Evolutionary conservation across 2,329 filamentous ascomycete species (phyloP), one percentile per base, ranked within the genome.

Genomic region (Seiridium cupressi): DNA sequence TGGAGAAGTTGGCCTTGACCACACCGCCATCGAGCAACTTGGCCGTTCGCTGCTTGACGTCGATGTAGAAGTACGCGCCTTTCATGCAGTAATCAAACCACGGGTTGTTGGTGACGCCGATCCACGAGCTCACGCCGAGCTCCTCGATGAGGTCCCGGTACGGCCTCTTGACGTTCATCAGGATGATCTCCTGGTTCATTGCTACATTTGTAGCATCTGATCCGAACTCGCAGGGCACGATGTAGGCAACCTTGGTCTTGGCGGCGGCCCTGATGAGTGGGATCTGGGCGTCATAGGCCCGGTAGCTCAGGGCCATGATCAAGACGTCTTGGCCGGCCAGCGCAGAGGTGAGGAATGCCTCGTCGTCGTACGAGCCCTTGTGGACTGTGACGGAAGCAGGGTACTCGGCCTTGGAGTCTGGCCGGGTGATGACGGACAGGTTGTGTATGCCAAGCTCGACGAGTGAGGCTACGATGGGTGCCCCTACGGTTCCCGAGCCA

Each of bases 301-400:
- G 59, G 60, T 55, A 61, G 59, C 63, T 66, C 13, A 73, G 61
- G 32, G 68, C 64, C 5, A 74, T 56, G 40, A 77, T 61, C 5
- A 78, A 64, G 11, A 69, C 66, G 7, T 75, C 70, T 58, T 78
- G 75, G 36, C 66, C 71, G 42, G 65, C 53, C 10, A 77, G 68
- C 1, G 66, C 66, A 3, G 61, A 46, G 2, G 66, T 59, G 10
- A 74, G 64, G 57, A 73, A 71, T 1, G 59, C 47, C 47, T 67
- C 64, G 49, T 69, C 62, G 54, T 62, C 63, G 58, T 72, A 72
- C 55, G 61, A 44, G 9, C 62, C 61, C 7, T 57, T 58, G 48
- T 64, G 63, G 38, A 64, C 60, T 9, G 58, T 60, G n/a, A 68
- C 64, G 10, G 46, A 49, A 3, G 58, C 5, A 4, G 66, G 68